Evolutionary conservation across 1,284 basidiomycete genomes (phyloP).

Genomic region (Volvariella volvacea): DNA sequence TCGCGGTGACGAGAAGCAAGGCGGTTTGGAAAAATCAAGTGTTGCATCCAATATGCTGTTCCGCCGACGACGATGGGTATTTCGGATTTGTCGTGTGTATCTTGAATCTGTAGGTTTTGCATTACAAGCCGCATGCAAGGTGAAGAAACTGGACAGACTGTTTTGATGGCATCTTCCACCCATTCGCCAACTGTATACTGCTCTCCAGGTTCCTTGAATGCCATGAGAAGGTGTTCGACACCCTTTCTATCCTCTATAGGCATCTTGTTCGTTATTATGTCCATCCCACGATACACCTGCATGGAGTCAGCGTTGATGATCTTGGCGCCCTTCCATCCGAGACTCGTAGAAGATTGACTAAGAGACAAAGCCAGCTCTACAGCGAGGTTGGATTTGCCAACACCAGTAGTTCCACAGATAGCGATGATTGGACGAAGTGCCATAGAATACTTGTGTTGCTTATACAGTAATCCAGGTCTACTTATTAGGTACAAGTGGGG

Average conservation of each 20-base stretch:
- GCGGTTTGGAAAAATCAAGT: constrained; percentile 78
- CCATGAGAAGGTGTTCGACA: constrained; percentile 86
- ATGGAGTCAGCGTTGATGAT: constrained; percentile 97
- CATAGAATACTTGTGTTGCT: too few relatives aligned
- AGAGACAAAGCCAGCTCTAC: constrained; percentile 78
- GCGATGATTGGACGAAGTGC: constrained; percentile 61
- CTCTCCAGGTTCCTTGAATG: constrained; percentile 77
- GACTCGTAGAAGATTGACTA: constrained; percentile 20
- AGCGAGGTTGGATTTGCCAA: constrained; percentile 92
- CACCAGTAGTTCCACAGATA: constrained; percentile 93
- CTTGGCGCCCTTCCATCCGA: constrained; percentile 54
- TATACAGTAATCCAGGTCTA: too few relatives aligned
- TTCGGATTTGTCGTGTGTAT: constrained; percentile 51
- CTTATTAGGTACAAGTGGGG: too few relatives aligned
- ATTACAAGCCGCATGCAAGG: background rate
- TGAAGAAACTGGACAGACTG: constrained; percentile 38
- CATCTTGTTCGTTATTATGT: constrained; percentile 95
- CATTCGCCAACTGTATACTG: constrained; percentile 86
- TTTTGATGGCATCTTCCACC: constrained; percentile 68
- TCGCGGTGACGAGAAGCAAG: constrained; percentile 26
- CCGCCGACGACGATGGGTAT: constrained; percentile 92
- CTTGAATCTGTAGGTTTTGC: constrained; percentile 49
- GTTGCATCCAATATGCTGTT: constrained; percentile 96
- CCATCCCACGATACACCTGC: constrained; percentile 94
- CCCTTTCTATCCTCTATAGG: constrained; percentile 71